Evolutionary conservation across 106 monocot genomes (phyloP).

Genomic region (Allium fistulosum): DNA sequence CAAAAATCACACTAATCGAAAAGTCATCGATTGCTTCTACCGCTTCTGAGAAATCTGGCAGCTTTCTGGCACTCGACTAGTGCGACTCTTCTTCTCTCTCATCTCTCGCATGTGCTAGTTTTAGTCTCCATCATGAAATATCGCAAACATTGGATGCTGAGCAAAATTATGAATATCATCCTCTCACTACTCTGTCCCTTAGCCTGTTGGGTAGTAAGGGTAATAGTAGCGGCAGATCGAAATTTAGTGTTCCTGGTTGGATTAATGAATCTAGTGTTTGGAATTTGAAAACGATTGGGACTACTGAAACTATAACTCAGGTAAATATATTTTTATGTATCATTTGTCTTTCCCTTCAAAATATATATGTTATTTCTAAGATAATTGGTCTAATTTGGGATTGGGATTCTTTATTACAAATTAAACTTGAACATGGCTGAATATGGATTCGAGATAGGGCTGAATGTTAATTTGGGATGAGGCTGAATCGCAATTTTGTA

Average conservation of each 20-base stretch:
- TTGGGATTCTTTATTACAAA: too few species aligned
- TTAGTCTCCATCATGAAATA: conserved; percentile 53
- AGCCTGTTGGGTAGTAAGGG: background rate
- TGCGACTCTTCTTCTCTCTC: conserved; percentile 57
- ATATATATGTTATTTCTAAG: too few species aligned
- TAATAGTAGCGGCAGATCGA: background rate
- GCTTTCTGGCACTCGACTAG: conserved; percentile 95
- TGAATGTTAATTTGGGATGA: too few species aligned
- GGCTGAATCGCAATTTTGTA: too few species aligned
- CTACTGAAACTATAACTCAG: conserved; percentile 76
- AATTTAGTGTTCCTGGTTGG: conserved; percentile 43
- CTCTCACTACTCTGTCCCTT: conserved; percentile 26
- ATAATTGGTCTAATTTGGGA: too few species aligned
- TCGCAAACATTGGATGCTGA: conserved; percentile 8
- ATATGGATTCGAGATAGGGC: too few species aligned
- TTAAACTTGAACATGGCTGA: too few species aligned
- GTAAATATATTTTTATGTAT: too few species aligned
- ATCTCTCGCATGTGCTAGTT: conserved; percentile 72
- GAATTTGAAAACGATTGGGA: conserved; percentile 51
- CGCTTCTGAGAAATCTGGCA: conserved; percentile 90
- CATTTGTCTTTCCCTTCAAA: too few species aligned
- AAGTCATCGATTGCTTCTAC: conserved; percentile 68
- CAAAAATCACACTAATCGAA: conserved; percentile 56
- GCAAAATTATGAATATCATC: conserved; percentile 41
- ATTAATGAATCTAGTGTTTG: conserved; percentile 38